A percentile compares a stretch with the other conserved stretches of the same genome.
Evolutionary conservation across 2,329 filamentous ascomycete genomes (phyloP).

Genomic region (Penicillium sp.): DNA sequence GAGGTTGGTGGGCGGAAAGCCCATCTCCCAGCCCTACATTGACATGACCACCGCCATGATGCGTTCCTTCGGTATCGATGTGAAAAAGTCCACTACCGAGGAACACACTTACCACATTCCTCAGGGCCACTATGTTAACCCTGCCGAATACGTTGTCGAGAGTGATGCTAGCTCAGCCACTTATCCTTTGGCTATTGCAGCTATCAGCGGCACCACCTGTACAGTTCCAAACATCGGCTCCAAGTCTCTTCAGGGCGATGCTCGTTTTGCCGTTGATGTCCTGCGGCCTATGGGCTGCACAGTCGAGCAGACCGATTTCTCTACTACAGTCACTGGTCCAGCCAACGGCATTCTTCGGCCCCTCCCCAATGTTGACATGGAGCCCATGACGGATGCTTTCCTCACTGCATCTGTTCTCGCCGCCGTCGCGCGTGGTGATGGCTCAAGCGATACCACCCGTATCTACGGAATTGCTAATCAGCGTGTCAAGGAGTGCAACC

Average conservation of each 20-base stretch:
- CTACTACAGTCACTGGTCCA: constrained; percentile 94
- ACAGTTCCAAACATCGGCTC: constrained; percentile 96
- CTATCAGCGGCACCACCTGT: constrained; percentile 93
- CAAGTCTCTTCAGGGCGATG: constrained; percentile 89
- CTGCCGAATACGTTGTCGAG: constrained; percentile 84
- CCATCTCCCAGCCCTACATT: constrained; percentile 95
- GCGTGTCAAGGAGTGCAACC: constrained; percentile 96
- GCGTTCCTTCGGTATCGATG: constrained; percentile 83
- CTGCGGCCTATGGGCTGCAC: constrained; percentile 90
- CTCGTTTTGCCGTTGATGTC: constrained; percentile 89
- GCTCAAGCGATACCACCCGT: constrained; percentile 66
- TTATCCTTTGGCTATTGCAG: constrained; percentile 90
- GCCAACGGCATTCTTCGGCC: constrained; percentile 71
- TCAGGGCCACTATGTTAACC: constrained; percentile 79
- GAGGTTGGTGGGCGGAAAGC: constrained; percentile 90
- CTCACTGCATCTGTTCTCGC: constrained; percentile 91
- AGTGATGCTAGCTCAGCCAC: constrained; percentile 98
- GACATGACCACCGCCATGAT: constrained; percentile 99
- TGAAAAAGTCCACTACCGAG: constrained; percentile 75
- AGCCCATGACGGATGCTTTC: constrained; percentile 99
- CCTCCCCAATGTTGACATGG: constrained; percentile 89
- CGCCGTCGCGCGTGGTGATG: constrained; percentile 78
- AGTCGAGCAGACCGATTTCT: constrained; percentile 80
- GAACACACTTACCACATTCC: constrained; percentile 94
- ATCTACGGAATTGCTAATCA: constrained; percentile 98